phyloP scores from a whole-genome alignment of 2,329 filamentous ascomycete species.

The Hymenoscyphus scutula region DNA sequence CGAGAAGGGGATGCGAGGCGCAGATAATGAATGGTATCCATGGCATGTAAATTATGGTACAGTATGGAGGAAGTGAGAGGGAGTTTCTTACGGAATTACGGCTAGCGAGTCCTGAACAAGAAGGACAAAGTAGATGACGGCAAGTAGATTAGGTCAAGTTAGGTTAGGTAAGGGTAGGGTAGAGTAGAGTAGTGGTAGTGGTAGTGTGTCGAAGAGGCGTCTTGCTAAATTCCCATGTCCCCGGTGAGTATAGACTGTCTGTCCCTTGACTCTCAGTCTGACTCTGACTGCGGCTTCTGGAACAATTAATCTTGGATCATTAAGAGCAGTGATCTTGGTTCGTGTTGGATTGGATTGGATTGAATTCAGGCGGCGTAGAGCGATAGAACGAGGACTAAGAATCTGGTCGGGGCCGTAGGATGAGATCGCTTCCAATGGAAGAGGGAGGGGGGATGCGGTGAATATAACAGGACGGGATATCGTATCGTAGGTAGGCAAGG shows the following conservation, averaged over 20 bases:
- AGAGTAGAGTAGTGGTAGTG: too few relatives aligned
- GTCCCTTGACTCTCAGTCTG: background rate
- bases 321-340: background rate
- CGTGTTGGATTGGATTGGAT: background rate
- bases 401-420: background rate
- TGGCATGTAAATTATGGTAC: background rate
- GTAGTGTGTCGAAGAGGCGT: background rate
- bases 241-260: too few relatives aligned
- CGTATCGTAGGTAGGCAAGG: background rate
- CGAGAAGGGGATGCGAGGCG: background rate
- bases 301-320: background rate
- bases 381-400: background rate
- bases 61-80: background rate
- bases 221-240: background rate
- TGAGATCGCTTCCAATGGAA: background rate
- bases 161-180: too few relatives aligned
- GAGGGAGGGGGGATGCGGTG: background rate
- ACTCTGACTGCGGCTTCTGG: background rate
- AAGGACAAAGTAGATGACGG: too few relatives aligned
- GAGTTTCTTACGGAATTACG: background rate
- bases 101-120: too few relatives aligned
- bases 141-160: too few relatives aligned
- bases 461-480: slow-evolving; percentile 1
- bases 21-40: background rate
- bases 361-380: background rate